Conservation (phyloP, 2,329 filamentous ascomycete species). For the Fusarium abutilonis region DNA sequence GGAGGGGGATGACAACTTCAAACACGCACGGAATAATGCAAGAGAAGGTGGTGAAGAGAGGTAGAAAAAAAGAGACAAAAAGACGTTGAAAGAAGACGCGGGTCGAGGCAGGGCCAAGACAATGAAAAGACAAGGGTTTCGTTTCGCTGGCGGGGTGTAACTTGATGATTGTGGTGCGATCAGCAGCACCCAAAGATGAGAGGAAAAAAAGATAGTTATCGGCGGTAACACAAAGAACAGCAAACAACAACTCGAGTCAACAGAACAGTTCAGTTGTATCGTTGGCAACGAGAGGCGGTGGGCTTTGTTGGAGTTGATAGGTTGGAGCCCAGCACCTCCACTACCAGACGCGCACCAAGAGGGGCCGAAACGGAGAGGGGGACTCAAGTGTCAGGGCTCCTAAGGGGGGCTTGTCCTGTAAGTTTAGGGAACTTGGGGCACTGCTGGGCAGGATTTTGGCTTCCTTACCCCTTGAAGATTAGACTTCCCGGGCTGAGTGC, state of each 20-base stretch:
- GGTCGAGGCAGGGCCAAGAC: conserved; percentile 33
- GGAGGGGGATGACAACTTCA: conserved; percentile 28
- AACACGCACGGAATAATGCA: not conserved
- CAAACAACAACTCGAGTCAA: conserved; percentile 35
- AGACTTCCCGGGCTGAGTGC: conserved; percentile 5
- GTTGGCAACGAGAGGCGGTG: conserved; percentile 40
- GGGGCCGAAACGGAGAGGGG: conserved; percentile 28
- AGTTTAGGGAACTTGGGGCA: conserved; percentile 35
- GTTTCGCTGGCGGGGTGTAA: conserved; percentile 36
- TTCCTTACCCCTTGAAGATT: conserved; percentile 16
- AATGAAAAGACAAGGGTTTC: conserved; percentile 10
- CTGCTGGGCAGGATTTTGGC: conserved; percentile 14
- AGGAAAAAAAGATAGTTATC: conserved; percentile 19
- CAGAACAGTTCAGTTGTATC: conserved; percentile 11
- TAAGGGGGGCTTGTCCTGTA: conserved; percentile 16
- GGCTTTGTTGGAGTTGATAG: conserved; percentile 42
- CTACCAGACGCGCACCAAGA: conserved; percentile 31
- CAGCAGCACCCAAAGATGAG: conserved; percentile 23
- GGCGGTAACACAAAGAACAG: not conserved
- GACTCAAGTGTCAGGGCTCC: conserved; percentile 6
- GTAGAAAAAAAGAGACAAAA: conserved; percentile 1
- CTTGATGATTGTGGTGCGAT: conserved; percentile 32
- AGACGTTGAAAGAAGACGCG: conserved; percentile 11
- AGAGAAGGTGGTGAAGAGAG: conserved; percentile 20
- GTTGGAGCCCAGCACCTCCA: conserved; percentile 11